Conservation (phyloP, 768 basidiomycete species). For the Mycena albidolilacea region DNA sequence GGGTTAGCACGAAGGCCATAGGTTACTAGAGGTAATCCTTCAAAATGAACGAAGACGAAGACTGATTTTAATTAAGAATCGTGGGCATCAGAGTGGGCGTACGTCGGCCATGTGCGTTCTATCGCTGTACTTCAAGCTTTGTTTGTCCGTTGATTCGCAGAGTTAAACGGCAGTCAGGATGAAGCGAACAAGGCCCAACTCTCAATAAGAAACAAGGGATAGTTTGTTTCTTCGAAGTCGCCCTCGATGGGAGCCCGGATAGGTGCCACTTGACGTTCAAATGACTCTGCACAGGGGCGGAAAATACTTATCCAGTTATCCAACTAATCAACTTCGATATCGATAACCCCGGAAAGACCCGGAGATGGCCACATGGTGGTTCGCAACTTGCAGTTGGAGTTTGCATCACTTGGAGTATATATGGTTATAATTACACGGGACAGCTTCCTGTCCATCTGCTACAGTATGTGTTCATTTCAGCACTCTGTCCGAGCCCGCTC, state of each 20-base stretch:
- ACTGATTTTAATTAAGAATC: slow-evolving; percentile 4
- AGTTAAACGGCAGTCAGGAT: slow-evolving; percentile 11
- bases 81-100: slow-evolving; percentile 32
- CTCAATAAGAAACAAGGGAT: slow-evolving; percentile 19
- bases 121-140: slow-evolving; percentile 7
- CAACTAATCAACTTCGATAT: neutral
- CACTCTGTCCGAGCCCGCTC: neutral
- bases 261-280: slow-evolving; percentile 17
- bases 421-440: too few species aligned
- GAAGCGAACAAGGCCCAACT: slow-evolving; percentile 23
- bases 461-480: neutral
- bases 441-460: too few species aligned
- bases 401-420: neutral
- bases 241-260: slow-evolving; percentile 17
- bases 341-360: neutral
- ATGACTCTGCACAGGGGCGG: slow-evolving; percentile 3
- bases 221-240: slow-evolving; percentile 1
- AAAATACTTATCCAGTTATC: neutral
- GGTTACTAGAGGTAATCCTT: neutral
- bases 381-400: neutral
- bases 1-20: slow-evolving; percentile 8
- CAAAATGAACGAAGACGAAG: slow-evolving; percentile 28
- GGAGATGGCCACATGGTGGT: neutral
- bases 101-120: slow-evolving; percentile 3
- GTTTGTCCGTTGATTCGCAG: slow-evolving; percentile 10